These are phyloP conservation scores for Cercospora sesami DNA, from an alignment of 2,329 filamentous ascomycete species.

Conservation along the genomic window DNA sequence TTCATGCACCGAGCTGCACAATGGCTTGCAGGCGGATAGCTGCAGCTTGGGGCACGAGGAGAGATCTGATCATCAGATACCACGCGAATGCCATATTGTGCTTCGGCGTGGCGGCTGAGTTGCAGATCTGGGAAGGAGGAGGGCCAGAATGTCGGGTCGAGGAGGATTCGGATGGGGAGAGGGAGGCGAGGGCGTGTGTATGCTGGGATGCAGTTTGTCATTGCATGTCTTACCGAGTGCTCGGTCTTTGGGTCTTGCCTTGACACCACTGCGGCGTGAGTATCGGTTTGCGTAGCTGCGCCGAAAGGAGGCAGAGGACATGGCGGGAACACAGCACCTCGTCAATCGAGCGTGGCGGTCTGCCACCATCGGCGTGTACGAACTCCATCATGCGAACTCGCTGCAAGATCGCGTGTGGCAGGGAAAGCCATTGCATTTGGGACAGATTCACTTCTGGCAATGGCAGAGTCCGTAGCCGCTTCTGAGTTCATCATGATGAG, in stretches of 20 bases:
- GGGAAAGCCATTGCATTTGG: background rate
- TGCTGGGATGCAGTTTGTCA: background rate
- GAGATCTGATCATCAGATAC: background rate
- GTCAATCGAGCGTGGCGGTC: slow-evolving; percentile 8
- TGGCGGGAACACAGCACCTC: slow-evolving; percentile 3
- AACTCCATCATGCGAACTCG: background rate
- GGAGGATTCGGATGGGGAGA: background rate
- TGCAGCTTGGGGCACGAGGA: background rate
- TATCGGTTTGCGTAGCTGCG: background rate
- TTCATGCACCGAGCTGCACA: background rate
- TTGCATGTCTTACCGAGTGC: background rate
- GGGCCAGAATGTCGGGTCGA: background rate
- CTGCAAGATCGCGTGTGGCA: background rate
- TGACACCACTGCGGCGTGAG: background rate
- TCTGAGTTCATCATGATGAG: background rate
- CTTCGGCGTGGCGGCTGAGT: background rate
- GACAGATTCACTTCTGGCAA: background rate
- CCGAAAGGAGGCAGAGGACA: background rate
- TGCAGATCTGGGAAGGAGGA: background rate
- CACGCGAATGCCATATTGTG: background rate
- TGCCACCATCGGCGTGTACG: background rate
- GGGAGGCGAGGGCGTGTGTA: background rate
- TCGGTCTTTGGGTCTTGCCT: background rate
- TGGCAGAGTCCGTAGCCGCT: background rate
- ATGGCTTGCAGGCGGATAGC: background rate